Evolutionary conservation across 106 monocot genomes (phyloP).

Genomic region (Vanilla planifolia): DNA sequence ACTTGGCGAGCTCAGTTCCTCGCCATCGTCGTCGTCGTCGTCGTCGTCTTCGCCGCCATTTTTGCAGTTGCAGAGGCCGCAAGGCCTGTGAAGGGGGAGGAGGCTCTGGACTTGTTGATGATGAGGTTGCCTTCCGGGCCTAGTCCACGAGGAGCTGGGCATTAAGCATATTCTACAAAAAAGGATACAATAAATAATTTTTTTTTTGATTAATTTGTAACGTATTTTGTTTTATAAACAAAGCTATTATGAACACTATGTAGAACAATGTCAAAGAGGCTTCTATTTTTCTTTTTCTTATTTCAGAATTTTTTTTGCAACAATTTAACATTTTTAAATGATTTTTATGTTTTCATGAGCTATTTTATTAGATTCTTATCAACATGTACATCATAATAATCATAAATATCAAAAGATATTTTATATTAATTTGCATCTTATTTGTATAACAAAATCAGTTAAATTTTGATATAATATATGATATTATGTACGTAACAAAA

Average conservation of each 20-base stretch:
- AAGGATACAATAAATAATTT: neutral
- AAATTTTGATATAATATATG: too few species aligned
- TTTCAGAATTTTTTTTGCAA: too few species aligned
- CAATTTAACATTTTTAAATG: too few species aligned
- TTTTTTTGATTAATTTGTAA: neutral
- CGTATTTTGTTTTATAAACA: too few species aligned
- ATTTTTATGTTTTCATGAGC: too few species aligned
- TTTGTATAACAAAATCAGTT: too few species aligned
- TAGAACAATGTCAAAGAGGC: too few species aligned
- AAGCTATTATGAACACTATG: neutral
- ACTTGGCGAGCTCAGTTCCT: neutral
- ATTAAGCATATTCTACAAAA: neutral
- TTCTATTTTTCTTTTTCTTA: neutral
- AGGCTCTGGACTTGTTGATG: conserved; percentile 1
- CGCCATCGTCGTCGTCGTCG: neutral
- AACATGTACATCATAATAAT: too few species aligned
- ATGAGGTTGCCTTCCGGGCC: conserved; percentile 4
- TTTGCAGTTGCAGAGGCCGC: neutral
- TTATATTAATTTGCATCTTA: too few species aligned
- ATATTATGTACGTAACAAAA: too few species aligned
- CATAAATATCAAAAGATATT: too few species aligned
- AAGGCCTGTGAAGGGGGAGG: neutral
- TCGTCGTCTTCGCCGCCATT: neutral
- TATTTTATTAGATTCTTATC: too few species aligned
- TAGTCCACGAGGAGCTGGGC: neutral